Evolutionary conservation across 805 yeast species (phyloP), one percentile per base, ranked within the genome.

Genomic region (Yamadazyma philogaea): DNA sequence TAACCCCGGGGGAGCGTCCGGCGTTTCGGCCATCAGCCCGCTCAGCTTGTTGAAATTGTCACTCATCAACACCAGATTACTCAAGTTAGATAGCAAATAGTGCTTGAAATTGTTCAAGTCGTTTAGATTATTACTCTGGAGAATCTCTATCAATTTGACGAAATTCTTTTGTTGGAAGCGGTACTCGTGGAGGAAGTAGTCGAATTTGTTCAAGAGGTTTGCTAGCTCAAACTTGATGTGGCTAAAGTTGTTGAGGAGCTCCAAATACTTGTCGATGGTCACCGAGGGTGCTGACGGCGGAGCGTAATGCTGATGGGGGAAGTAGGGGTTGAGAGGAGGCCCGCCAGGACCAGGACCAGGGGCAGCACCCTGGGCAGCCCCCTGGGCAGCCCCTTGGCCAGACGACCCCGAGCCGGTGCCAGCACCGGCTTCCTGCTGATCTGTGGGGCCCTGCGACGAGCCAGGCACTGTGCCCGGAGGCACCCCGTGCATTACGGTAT

Each of bases 51-150:
- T 33, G 17, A 37, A 42, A 12, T 32, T 34, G 19, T 42, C 35
- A 30, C 42, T 44, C 30, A 33, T 27, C 3, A 46, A 40, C 3
- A 46, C 31, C 35, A 45, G 41, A 30, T 45, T 42, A 24, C 34
- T 46, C 26, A 48, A 30, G 14, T 45, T 43, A 16, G 40, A 37
- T 6, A 48, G 19, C 7, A 48, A 21, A 32, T 37, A 41, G 27
- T 48, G 45, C 26, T 45, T 49, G 22, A 46, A 49, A n/a, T 45
- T 40, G 32, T 44, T 46, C 33, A 49, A 37, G 31, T 49, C 50
- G 32, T 46, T 40, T 21, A 40, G 26, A 22, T 49, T 45, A 19
- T 46, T 49, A 22, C 36, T 38, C 40, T 46, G 48, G 7, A 49
- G 24, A n/a, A 48, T 45, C 21, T 49, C 52, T 8, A 49, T 49